phyloP scores from a whole-genome alignment of 83 land plant genomes.

The Larix sibirica region DNA sequence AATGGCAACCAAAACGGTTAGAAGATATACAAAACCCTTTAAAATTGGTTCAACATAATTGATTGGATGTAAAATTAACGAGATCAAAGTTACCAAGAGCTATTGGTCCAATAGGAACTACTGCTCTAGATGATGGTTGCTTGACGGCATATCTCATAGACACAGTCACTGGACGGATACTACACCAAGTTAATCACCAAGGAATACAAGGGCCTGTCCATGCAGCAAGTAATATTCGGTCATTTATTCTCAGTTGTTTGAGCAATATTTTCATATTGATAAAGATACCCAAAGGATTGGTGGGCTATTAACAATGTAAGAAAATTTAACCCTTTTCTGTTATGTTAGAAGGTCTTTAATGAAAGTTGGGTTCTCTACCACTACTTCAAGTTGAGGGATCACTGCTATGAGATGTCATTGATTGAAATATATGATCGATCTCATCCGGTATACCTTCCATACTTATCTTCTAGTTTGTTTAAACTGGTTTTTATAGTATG shows the following conservation, averaged over 20 bases:
- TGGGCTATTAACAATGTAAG: not conserved
- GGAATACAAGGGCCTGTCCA: slow-evolving; percentile 92
- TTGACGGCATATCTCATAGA: slow-evolving; percentile 90
- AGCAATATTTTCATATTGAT: not conserved
- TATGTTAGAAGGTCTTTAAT: slow-evolving; percentile 75
- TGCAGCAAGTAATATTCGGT: slow-evolving; percentile 58
- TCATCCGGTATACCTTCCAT: slow-evolving; percentile 60
- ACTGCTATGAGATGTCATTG: slow-evolving; percentile 96
- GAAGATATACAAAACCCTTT: too few species aligned
- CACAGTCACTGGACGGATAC: slow-evolving; percentile 85
- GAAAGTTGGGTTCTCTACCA: slow-evolving; percentile 99
- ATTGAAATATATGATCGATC: slow-evolving; percentile 93
- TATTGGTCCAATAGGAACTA: slow-evolving; percentile 64
- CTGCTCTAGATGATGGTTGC: slow-evolving; percentile 78
- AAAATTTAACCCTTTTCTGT: not conserved
- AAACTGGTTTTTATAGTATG: not conserved
- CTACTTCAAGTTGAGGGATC: slow-evolving; percentile 91
- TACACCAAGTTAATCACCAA: slow-evolving; percentile 84
- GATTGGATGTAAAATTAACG: too few species aligned
- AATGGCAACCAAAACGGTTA: too few species aligned
- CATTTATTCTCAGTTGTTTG: not conserved
- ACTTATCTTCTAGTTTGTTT: not conserved
- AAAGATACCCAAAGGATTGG: not conserved
- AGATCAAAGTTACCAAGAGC: slow-evolving; percentile 48
- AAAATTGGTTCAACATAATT: too few species aligned